Conservation (phyloP, 176 grass and related monocot genomes). For the Elymus sibiricus region DNA sequence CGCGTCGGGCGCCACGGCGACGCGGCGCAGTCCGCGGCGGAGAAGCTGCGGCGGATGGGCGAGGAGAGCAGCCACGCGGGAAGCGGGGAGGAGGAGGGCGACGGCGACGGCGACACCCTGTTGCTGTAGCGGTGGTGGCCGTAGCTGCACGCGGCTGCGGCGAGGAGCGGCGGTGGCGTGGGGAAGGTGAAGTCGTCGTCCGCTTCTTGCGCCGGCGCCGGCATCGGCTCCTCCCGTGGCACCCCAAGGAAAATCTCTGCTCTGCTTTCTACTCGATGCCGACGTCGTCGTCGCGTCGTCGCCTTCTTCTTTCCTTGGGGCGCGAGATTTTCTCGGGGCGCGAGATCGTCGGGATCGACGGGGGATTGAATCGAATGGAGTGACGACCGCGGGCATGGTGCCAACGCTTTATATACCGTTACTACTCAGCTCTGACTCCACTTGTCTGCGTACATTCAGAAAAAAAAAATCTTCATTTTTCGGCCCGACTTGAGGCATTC, state of each 20-base stretch:
- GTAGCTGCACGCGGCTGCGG: not conserved
- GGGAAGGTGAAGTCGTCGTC: conserved; percentile 44
- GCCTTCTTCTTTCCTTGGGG: not conserved
- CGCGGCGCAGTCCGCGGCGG: conserved; percentile 40
- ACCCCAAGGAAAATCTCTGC: too few relatives aligned
- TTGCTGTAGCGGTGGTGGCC: not conserved
- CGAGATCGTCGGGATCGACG: not conserved
- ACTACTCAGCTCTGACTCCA: not conserved
- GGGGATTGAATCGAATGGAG: not conserved
- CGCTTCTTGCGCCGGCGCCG: not conserved
- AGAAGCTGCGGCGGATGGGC: conserved; percentile 60
- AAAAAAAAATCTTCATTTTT: not conserved
- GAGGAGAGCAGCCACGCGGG: conserved; percentile 34
- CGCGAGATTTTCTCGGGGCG: not conserved
- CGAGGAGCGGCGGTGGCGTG: conserved; percentile 16
- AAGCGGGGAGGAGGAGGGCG: not conserved
- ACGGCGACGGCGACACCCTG: not conserved
- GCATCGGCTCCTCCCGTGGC: not conserved
- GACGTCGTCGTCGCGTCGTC: not conserved
- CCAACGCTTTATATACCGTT: not conserved
- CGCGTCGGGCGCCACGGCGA: conserved; percentile 37
- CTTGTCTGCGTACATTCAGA: not conserved
- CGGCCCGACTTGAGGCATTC: too few relatives aligned
- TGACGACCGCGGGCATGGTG: not conserved
- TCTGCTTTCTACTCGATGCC: not conserved